phyloP scores from a whole-genome alignment of 164 flowering plant species.

The Vitis riparia region DNA sequence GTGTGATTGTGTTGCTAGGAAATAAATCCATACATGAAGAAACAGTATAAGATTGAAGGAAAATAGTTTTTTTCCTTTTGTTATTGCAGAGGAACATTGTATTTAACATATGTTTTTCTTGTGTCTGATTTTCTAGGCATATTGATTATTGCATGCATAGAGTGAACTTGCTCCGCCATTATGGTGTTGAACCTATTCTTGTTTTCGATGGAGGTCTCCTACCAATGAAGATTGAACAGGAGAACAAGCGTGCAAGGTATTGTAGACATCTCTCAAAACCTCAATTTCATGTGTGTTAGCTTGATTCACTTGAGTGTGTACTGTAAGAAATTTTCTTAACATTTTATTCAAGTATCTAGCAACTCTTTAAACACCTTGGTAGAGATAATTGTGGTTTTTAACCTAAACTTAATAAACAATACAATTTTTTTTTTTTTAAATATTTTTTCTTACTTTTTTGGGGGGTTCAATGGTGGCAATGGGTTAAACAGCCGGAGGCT shows the following conservation, averaged over 20 bases:
- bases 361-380: too few relatives aligned
- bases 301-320: background rate
- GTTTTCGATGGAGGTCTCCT: slow-evolving; percentile 95
- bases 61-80: background rate
- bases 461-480: too few relatives aligned
- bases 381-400: too few relatives aligned
- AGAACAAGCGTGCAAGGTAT: slow-evolving; percentile 88
- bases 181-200: slow-evolving; percentile 90
- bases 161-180: slow-evolving; percentile 81
- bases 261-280: background rate
- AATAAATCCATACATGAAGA: background rate
- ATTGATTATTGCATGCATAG: slow-evolving; percentile 95
- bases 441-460: too few relatives aligned
- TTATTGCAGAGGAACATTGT: background rate
- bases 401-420: too few relatives aligned
- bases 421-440: too few relatives aligned
- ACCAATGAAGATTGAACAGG: slow-evolving; percentile 95
- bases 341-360: too few relatives aligned
- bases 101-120: background rate
- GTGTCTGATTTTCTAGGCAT: slow-evolving; percentile 60
- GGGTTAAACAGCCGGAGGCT: too few relatives aligned
- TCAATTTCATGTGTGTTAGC: background rate
- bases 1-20: too few relatives aligned
- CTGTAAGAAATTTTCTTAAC: too few relatives aligned
- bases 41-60: background rate